These are phyloP conservation scores for Globisporangium rhizosaccharum DNA, from an alignment of 352 stramenopile genomes.

Conservation along the genomic window DNA sequence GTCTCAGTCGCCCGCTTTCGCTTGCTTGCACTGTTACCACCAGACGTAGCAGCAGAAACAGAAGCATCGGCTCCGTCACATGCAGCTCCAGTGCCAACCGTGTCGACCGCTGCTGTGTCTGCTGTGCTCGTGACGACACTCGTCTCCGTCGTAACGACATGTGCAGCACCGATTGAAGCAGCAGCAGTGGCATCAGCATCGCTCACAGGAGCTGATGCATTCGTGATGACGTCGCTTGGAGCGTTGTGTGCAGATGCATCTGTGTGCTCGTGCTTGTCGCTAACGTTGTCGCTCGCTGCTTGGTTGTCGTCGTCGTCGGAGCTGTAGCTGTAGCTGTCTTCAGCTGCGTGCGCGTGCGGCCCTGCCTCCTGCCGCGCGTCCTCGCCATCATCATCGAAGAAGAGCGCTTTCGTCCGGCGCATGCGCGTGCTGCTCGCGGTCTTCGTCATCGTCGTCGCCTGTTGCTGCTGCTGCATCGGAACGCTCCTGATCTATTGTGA, in stretches of 20 bases:
- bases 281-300: not conserved
- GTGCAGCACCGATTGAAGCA: no score
- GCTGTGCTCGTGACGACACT: not conserved
- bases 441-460: not conserved
- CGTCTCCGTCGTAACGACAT: no score
- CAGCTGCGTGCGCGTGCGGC: not conserved
- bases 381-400: conserved; percentile 3
- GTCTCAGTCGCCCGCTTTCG: conserved; percentile 6
- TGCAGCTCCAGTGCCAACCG: no score
- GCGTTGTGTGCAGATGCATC: no score
- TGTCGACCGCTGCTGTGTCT: not conserved
- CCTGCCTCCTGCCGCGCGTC: conserved; percentile 3
- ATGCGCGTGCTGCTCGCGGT: conserved; percentile 5
- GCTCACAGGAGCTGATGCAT: no score
- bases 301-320: conserved; percentile 2
- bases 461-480: no score
- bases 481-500: no score
- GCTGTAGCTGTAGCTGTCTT: not conserved
- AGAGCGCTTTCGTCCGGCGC: conserved; percentile 8
- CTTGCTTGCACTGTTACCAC: conserved; percentile 2
- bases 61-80: not conserved
- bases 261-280: not conserved
- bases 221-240: no score
- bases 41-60: no score
- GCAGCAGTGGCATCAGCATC: no score